Base-by-base conservation (phyloP, 1,284 basidiomycete genomes). In the Puccinia polysora region DNA sequence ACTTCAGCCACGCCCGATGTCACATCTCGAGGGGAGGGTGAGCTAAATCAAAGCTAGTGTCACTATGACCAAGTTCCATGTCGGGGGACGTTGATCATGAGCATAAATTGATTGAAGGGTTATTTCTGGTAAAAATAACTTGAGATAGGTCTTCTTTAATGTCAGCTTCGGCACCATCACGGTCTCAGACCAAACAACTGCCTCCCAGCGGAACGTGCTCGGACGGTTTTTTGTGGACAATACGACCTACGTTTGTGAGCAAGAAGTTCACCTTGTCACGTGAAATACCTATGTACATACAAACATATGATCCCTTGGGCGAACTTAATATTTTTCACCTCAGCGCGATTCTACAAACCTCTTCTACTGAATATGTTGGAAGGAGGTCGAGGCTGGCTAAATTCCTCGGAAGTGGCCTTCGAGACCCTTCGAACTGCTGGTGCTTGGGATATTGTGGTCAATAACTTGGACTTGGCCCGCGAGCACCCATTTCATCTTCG, bases 401-500 rank as follows among this genome's bases (percentile, higher is more conserved):
- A 71, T 38, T 23, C 45, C 4, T 52, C 59, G 8, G 58, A 71
- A 23, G 59, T 60, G 30, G 58, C 58, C 23, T 55, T 20, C 20
- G 30, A 73, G 38, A 65, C 74, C 1, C 63, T 73, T 2, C 75
- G 76, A 30, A 73, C 74, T 14, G 8, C 75, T 15, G 76, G 75
- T 72, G 72, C 74, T n/a, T 74, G 75, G 12, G 77, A 78, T 36
- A 68, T 78, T 18, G 73, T 78, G 65, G 75, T 82, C 73, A 81
- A 81, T 76, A 80, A 81, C 74, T 58, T 77, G 10, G 80, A 80
- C 62, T 55, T 36, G 0, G 73, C 73, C 18, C 74, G 78, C 15
- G 76, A 77, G 30, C 81, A 81, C 73, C 81, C 81, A 0, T 79
- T 77, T 73, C 79, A 80, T 73, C 74, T 79, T 10, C 79, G 55